These are phyloP conservation scores for Phytopythium vexans DNA, from an alignment of 352 stramenopile genomes.

Conservation along the genomic window DNA sequence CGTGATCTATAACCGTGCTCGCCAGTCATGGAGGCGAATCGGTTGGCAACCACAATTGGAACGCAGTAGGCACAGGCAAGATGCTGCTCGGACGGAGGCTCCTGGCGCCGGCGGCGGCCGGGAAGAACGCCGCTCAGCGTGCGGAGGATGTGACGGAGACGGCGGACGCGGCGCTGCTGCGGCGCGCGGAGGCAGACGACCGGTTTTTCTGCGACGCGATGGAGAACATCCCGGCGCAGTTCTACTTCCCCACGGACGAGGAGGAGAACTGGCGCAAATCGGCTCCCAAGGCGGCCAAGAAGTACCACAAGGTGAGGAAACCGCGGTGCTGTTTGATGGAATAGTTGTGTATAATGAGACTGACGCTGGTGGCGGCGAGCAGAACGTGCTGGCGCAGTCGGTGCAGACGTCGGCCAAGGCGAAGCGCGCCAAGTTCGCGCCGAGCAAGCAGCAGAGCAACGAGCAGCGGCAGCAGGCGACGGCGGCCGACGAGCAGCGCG, in stretches of 20 bases:
- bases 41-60: background rate
- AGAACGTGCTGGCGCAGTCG: conserved; percentile 57
- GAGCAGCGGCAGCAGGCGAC: conserved; percentile 46
- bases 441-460: conserved; percentile 60
- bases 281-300: conserved; percentile 48
- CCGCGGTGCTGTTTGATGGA: too few species aligned
- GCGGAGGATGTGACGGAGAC: conserved; percentile 13
- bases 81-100: conserved; percentile 60
- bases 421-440: conserved; percentile 76
- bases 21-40: conserved; percentile 8
- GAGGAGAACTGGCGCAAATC: conserved; percentile 76
- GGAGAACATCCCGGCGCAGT: conserved; percentile 70
- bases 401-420: conserved; percentile 51
- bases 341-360: too few species aligned
- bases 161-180: conserved; percentile 16
- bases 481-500: conserved; percentile 43
- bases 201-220: conserved; percentile 74
- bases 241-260: conserved; percentile 77
- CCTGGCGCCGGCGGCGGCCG: conserved; percentile 25
- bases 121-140: conserved; percentile 1
- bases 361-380: background rate
- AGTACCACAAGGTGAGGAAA: conserved; percentile 65
- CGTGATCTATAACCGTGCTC: background rate
- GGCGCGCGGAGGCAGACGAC: conserved; percentile 37
- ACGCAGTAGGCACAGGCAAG: conserved; percentile 6